These are phyloP conservation scores for Boletus rex-veris DNA, from an alignment of 768 basidiomycete species.

Conservation along the genomic window DNA sequence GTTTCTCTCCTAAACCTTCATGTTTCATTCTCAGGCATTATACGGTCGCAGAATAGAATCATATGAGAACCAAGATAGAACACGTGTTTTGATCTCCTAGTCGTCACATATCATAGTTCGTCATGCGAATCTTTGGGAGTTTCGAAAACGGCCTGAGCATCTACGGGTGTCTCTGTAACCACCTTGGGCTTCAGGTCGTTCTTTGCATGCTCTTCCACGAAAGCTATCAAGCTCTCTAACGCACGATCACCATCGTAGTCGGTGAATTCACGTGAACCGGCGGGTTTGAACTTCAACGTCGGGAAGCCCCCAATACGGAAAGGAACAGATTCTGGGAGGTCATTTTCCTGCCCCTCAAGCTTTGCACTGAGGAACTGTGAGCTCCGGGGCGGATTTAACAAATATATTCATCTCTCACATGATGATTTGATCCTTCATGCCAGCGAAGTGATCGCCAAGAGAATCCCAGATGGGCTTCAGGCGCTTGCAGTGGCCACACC, in stretches of 20 bases:
- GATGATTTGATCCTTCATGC: slow-evolving; percentile 66
- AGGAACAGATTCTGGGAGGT: slow-evolving; percentile 80
- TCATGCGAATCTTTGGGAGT: slow-evolving; percentile 26
- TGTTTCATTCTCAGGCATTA: neutral
- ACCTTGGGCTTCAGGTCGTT: slow-evolving; percentile 54
- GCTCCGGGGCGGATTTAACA: neutral
- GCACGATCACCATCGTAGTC: slow-evolving; percentile 94
- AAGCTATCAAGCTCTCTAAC: slow-evolving; percentile 79
- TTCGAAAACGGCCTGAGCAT: slow-evolving; percentile 25
- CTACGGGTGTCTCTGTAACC: slow-evolving; percentile 19
- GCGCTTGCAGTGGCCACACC: slow-evolving; percentile 96
- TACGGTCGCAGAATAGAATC: slow-evolving; percentile 12
- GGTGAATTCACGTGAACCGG: slow-evolving; percentile 80
- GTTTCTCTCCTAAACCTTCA: slow-evolving; percentile 1
- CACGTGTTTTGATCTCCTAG: slow-evolving; percentile 18
- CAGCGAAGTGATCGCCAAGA: slow-evolving; percentile 80
- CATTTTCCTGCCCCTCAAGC: slow-evolving; percentile 95
- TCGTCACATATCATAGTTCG: slow-evolving; percentile 23
- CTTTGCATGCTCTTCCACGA: slow-evolving; percentile 78
- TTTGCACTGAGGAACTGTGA: slow-evolving; percentile 62
- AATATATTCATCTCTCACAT: slow-evolving; percentile 54
- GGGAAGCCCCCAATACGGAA: slow-evolving; percentile 92
- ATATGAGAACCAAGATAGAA: slow-evolving; percentile 20
- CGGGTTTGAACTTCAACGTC: slow-evolving; percentile 94
- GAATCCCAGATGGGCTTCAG: slow-evolving; percentile 92